Percentiles rank a stretch among this genome's conserved stretches.
phyloP scores from a whole-genome alignment of 176 grass and related monocot species.

The Eremochloa ophiuroides region DNA sequence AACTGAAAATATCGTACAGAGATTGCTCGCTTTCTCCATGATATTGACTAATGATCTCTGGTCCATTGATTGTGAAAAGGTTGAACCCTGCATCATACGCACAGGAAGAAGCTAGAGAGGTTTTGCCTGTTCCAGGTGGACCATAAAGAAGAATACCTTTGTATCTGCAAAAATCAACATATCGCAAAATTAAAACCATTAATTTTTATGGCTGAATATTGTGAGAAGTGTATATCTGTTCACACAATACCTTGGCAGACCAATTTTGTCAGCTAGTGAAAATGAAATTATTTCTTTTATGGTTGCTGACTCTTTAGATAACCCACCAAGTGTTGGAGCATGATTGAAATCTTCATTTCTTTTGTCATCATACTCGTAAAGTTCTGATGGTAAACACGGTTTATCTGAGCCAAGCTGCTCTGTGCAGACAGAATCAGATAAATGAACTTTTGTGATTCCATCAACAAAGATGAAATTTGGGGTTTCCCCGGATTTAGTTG shows the following conservation, averaged over 20 bases:
- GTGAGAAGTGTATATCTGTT: background rate
- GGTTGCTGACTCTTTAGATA: slow-evolving; percentile 63
- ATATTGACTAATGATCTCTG: slow-evolving; percentile 89
- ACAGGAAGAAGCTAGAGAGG: slow-evolving; percentile 76
- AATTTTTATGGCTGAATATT: background rate
- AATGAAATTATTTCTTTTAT: slow-evolving; percentile 71
- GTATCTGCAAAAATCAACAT: slow-evolving; percentile 54
- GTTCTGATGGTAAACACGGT: background rate
- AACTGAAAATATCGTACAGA: slow-evolving; percentile 69
- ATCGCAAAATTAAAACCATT: slow-evolving; percentile 10
- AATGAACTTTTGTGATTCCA: slow-evolving; percentile 55
- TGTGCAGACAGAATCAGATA: slow-evolving; percentile 38
- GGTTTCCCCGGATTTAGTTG: slow-evolving; percentile 5
- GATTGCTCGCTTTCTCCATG: slow-evolving; percentile 82
- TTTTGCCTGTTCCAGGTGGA: slow-evolving; percentile 96
- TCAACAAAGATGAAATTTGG: slow-evolving; percentile 37
- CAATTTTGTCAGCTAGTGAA: slow-evolving; percentile 46
- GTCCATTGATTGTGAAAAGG: slow-evolving; percentile 81
- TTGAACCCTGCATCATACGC: slow-evolving; percentile 51
- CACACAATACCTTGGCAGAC: slow-evolving; percentile 44
- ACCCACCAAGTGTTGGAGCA: slow-evolving; percentile 55
- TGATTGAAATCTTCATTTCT: slow-evolving; percentile 13
- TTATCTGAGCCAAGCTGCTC: slow-evolving; percentile 29
- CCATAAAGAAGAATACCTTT: slow-evolving; percentile 92
- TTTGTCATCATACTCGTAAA: background rate